Evolutionary conservation across 768 basidiomycete species (phyloP), one percentile per base, ranked within the genome.

Genomic region (Rhodotorula paludigena): DNA sequence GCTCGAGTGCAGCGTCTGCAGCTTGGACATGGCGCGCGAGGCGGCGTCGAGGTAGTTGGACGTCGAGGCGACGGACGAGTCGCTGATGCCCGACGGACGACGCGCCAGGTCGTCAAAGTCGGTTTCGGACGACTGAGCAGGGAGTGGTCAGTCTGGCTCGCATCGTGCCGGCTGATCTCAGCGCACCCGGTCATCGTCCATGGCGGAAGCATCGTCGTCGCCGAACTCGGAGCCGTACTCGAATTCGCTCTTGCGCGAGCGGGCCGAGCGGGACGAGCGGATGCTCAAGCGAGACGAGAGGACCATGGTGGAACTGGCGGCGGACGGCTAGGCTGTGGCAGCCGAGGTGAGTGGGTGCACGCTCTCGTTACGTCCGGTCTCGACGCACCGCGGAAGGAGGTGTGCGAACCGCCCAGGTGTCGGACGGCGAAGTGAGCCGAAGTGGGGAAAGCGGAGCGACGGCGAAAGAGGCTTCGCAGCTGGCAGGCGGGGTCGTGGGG

Each of bases 21-120:
- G 60, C 28, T 64, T 66, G 32, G 58, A 47, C 62, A 73, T 64
- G 36, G 72, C 72, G 54, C 57, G 58, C 23, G 57, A 41, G 28
- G 69, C 66, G 18, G 68, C 41, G 9, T 45, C 10, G 52, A 70
- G 58, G 60, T 70, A 63, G 14, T 48, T 23, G 10, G 56, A 66
- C 36, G 56, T 63, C 38, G 52, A 44, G 44, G 48, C 44, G 32
- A 58, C 33, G 32, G 66, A 68, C 21, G 57, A 44, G 15, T 64
- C 56, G 41, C 63, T 64, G 9, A 64, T 52, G 10, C 49, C 63
- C 16, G 63, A 64, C 16, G 63, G 63, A 14, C 63, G 63, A 14
- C 63, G 63, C 1, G 32, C 63, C 32, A 64, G 56, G 56, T 64
- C 63, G 25, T 44, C 57, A 28, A 64, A 64, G 45, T 64, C 63